A percentile compares a stretch with the other conserved stretches of the same genome.
Conservation (phyloP, 805 yeast species). For the Teunomyces lycoperdinae region DNA sequence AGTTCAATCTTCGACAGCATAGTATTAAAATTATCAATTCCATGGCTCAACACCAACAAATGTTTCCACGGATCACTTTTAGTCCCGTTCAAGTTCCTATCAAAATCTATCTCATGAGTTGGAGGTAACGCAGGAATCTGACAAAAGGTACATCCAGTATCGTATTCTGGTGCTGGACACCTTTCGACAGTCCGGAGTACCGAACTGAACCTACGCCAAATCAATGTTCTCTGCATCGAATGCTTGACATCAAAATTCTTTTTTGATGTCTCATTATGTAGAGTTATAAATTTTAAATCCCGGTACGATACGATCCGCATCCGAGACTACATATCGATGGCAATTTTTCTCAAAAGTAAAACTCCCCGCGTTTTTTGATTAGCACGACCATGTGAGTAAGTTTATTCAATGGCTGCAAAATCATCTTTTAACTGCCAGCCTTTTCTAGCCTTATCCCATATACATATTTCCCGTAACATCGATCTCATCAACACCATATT, state of each 20-base stretch:
- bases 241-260: background rate
- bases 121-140: slow-evolving; percentile 36
- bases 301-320: background rate
- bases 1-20: slow-evolving; percentile 55
- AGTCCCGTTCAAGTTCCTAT: slow-evolving; percentile 44
- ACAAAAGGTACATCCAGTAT: slow-evolving; percentile 66
- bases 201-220: background rate
- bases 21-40: slow-evolving; percentile 26
- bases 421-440: slow-evolving; percentile 70
- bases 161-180: slow-evolving; percentile 52
- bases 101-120: slow-evolving; percentile 39
- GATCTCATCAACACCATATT: slow-evolving; percentile 64
- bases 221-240: background rate
- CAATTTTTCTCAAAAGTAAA: background rate
- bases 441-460: slow-evolving; percentile 55
- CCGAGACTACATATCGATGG: background rate
- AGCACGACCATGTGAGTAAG: background rate
- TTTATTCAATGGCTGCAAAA: background rate
- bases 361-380: background rate
- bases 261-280: background rate
- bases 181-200: slow-evolving; percentile 3
- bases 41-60: slow-evolving; percentile 49
- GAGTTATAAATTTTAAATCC: background rate
- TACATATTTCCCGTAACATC: slow-evolving; percentile 63
- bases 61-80: slow-evolving; percentile 55